Evolutionary conservation across 805 yeast species (phyloP).

Genomic region (fission yeast (Schizosaccharomyces pombe)): DNA sequence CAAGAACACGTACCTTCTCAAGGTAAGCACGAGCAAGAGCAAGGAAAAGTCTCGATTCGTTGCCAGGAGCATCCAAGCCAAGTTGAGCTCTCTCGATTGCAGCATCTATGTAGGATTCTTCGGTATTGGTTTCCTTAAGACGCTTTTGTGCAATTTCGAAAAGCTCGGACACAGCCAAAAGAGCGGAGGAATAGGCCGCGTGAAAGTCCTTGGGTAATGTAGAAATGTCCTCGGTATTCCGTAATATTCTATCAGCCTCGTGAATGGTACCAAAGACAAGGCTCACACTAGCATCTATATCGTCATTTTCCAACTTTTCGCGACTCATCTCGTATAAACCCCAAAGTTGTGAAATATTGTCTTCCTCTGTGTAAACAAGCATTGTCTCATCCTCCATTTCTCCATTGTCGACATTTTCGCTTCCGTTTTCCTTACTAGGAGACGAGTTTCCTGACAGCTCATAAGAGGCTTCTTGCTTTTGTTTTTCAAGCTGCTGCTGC

Average conservation of each 20-base stretch:
- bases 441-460: neutral
- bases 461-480: neutral
- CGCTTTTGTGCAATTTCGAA: neutral
- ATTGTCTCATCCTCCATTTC: conserved; percentile 1
- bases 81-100: conserved; percentile 1
- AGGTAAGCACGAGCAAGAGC: neutral
- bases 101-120: neutral
- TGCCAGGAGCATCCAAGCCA: neutral
- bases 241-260: conserved; percentile 1
- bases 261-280: conserved; percentile 4
- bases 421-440: neutral
- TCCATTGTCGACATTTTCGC: neutral
- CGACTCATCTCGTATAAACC: neutral
- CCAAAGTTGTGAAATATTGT: neutral
- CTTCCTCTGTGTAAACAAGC: conserved; percentile 1
- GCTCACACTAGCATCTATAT: neutral
- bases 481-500: neutral
- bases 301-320: neutral
- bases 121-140: neutral
- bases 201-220: conserved; percentile 1
- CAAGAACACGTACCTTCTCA: neutral
- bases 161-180: neutral
- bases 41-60: neutral
- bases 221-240: neutral
- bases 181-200: conserved; percentile 3